phyloP scores from a whole-genome alignment of 2,329 filamentous ascomycete species.

The Xylaria sp. region DNA sequence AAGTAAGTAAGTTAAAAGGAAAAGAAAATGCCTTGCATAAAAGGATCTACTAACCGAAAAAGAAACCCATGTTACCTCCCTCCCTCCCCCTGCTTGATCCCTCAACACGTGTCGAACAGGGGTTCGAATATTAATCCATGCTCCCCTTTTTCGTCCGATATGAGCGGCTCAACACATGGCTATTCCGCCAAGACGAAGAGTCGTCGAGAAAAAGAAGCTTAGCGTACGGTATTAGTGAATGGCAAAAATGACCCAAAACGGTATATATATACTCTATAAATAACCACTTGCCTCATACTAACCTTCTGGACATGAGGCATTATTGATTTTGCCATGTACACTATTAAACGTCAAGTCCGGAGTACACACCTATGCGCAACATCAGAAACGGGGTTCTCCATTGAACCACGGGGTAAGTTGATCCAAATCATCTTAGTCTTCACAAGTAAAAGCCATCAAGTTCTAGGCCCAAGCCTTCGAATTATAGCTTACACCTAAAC shows the following conservation, averaged over 20 bases:
- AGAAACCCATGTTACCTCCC: constrained; percentile 8
- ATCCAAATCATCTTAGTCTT: constrained; percentile 7
- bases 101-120: constrained; percentile 35
- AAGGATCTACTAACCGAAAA: constrained; percentile 29
- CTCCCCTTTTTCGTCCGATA: constrained; percentile 9
- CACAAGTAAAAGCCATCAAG: constrained; percentile 6
- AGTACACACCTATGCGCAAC: constrained; percentile 2
- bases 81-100: constrained; percentile 17
- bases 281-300: constrained; percentile 24
- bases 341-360: constrained; percentile 19
- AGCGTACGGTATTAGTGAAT: constrained; percentile 20
- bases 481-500: constrained; percentile 19
- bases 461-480: constrained; percentile 32
- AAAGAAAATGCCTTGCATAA: constrained; percentile 15
- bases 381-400: constrained; percentile 14
- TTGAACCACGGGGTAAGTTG: constrained; percentile 6
- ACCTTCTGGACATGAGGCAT: constrained; percentile 26
- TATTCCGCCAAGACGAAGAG: constrained; percentile 17
- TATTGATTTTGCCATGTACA: constrained; percentile 27
- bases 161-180: constrained; percentile 15
- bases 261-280: constrained; percentile 29
- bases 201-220: constrained; percentile 13
- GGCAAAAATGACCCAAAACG: constrained; percentile 22
- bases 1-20: no score
- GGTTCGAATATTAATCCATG: constrained; percentile 19